Conservation (phyloP, 495 filamentous ascomycete species). For the Parathielavia appendiculata region DNA sequence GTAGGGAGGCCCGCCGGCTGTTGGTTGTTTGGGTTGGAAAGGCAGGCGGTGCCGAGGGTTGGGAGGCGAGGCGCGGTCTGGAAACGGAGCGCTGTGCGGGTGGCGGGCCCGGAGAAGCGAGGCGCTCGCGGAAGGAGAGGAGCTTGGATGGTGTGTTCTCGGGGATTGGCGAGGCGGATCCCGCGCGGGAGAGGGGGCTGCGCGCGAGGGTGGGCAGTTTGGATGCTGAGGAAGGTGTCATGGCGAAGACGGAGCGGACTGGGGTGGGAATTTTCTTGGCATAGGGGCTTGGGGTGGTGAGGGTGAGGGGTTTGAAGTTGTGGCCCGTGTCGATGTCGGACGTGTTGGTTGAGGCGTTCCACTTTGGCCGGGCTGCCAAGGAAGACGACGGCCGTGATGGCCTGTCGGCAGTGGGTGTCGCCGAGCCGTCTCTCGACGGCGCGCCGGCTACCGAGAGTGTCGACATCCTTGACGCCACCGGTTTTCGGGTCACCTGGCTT, state of each 20-base stretch:
- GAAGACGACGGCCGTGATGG: slow-evolving; percentile 46
- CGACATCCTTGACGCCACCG: slow-evolving; percentile 35
- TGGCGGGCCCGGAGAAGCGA: slow-evolving; percentile 40
- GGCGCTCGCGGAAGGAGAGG: slow-evolving; percentile 47
- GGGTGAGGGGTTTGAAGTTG: slow-evolving; percentile 59
- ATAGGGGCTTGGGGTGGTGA: slow-evolving; percentile 60
- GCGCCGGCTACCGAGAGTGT: slow-evolving; percentile 26
- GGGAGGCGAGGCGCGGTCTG: slow-evolving; percentile 34
- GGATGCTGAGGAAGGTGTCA: slow-evolving; percentile 38
- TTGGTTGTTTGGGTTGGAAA: slow-evolving; percentile 26
- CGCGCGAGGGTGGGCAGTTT: slow-evolving; percentile 42
- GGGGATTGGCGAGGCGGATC: slow-evolving; percentile 39
- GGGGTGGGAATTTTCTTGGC: slow-evolving; percentile 43
- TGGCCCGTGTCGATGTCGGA: slow-evolving; percentile 62
- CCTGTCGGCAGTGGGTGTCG: slow-evolving; percentile 54
- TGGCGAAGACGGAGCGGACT: slow-evolving; percentile 34
- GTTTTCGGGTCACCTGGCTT: slow-evolving; percentile 25
- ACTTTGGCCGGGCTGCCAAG: slow-evolving; percentile 61
- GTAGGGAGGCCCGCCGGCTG: slow-evolving; percentile 46
- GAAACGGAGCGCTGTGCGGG: slow-evolving; percentile 30
- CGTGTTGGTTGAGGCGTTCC: slow-evolving; percentile 72
- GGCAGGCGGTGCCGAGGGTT: slow-evolving; percentile 11
- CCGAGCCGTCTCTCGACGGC: slow-evolving; percentile 45
- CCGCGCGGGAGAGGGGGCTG: slow-evolving; percentile 41
- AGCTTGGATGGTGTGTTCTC: slow-evolving; percentile 40